A percentile compares a stretch with the other conserved stretches of the same genome.
Conservation (phyloP, 305 asterid genomes). For the Fraxinus nigra region DNA sequence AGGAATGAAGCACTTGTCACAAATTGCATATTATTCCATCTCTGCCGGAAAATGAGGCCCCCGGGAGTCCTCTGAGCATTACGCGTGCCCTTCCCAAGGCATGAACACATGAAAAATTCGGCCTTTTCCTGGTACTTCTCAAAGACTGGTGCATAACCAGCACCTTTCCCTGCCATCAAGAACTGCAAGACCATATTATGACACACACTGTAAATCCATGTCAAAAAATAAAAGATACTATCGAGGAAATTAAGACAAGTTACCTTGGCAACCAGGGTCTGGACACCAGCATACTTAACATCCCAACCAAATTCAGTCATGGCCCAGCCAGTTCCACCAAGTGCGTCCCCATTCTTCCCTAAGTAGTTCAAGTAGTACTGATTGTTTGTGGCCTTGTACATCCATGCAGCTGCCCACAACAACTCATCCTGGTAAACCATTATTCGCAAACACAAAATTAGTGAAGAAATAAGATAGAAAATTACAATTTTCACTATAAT, state of each 20-base stretch:
- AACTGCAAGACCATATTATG: slow-evolving; percentile 43
- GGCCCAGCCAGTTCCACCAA: slow-evolving; percentile 97
- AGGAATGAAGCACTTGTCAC: slow-evolving; percentile 93
- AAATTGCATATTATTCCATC: slow-evolving; percentile 98
- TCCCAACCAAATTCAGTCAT: slow-evolving; percentile 99
- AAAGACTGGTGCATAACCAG: slow-evolving; percentile 53
- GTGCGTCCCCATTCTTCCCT: slow-evolving; percentile 80
- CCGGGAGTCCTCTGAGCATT: slow-evolving; percentile 87
- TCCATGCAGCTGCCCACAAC: slow-evolving; percentile 98
- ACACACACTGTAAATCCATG: not conserved
- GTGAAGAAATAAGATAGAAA: not conserved
- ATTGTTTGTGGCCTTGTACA: slow-evolving; percentile 83
- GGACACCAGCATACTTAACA: slow-evolving; percentile 96
- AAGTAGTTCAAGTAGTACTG: slow-evolving; percentile 72
- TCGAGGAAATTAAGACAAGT: not conserved
- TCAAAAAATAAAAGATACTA: not conserved
- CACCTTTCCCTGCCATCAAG: slow-evolving; percentile 80
- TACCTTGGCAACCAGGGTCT: slow-evolving; percentile 89
- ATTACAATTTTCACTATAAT: not conserved
- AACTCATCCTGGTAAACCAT: slow-evolving; percentile 70
- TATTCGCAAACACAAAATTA: not conserved
- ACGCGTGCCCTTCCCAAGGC: slow-evolving; percentile 75
- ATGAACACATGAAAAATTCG: slow-evolving; percentile 89
- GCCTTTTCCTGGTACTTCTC: slow-evolving; percentile 78
- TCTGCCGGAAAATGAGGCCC: slow-evolving; percentile 84